Percentiles rank a stretch among this genome's conserved stretches.
Evolutionary conservation across 208 protist genomes (phyloP).

Genomic region (Crithidia bombi): DNA sequence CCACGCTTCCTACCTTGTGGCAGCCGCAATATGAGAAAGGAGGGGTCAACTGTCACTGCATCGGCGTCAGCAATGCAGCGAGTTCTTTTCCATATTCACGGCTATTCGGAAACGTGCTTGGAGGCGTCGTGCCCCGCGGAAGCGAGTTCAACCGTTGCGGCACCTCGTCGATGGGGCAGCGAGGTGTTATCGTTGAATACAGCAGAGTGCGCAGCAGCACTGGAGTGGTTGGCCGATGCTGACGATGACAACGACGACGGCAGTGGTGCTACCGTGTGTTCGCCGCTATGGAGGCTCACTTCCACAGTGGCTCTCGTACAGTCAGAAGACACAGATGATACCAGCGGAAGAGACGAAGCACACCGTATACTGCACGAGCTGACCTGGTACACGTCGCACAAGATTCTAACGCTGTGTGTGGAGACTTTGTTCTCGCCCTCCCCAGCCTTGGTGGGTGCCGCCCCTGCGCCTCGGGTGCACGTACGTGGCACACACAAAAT

Average conservation of each 20-base stretch:
- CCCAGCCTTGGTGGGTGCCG: background rate
- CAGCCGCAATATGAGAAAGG: background rate
- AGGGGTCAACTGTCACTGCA: background rate
- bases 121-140: background rate
- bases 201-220: slow-evolving; percentile 7
- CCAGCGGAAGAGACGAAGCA: background rate
- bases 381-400: slow-evolving; percentile 1
- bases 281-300: slow-evolving; percentile 8
- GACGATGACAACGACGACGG: background rate
- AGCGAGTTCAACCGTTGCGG: background rate
- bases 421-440: background rate
- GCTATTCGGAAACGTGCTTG: background rate
- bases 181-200: slow-evolving; percentile 19
- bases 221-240: slow-evolving; percentile 16
- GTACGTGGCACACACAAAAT: slow-evolving; percentile 19
- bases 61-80: background rate
- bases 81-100: slow-evolving; percentile 1
- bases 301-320: background rate
- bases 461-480: background rate
- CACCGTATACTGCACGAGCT: slow-evolving; percentile 1
- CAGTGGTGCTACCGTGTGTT: background rate
- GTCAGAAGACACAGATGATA: no score
- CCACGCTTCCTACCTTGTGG: slow-evolving; percentile 12
- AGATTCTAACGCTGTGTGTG: slow-evolving; percentile 12
- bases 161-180: slow-evolving; percentile 8